A percentile compares a stretch with the other conserved stretches of the same genome.
Evolutionary conservation across 257 asterid species (phyloP).

Genomic region (Thymus mandschuricus): DNA sequence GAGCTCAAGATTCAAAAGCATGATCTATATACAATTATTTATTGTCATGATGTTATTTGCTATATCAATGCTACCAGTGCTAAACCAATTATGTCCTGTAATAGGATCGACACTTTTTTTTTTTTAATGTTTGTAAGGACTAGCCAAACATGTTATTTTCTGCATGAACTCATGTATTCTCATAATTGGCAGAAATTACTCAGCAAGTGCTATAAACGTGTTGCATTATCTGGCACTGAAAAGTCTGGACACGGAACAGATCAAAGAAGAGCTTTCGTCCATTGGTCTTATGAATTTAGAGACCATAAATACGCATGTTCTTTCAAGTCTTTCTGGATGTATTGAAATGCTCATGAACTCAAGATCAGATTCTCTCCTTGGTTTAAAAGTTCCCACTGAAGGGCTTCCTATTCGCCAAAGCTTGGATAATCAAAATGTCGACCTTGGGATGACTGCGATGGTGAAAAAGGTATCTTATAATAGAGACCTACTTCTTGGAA

Average conservation of each 20-base stretch:
- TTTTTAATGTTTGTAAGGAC: not conserved
- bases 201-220: slow-evolving; percentile 57
- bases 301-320: slow-evolving; percentile 56
- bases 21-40: not conserved
- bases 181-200: slow-evolving; percentile 52
- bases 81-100: not conserved
- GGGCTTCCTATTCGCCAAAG: slow-evolving; percentile 36
- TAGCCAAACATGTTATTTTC: slow-evolving; percentile 21
- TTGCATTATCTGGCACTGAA: slow-evolving; percentile 67
- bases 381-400: slow-evolving; percentile 32
- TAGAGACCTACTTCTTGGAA: slow-evolving; percentile 55
- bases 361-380: slow-evolving; percentile 40
- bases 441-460: slow-evolving; percentile 50
- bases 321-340: slow-evolving; percentile 66
- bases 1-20: not conserved
- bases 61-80: not conserved
- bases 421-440: slow-evolving; percentile 39
- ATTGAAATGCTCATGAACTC: slow-evolving; percentile 51
- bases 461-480: slow-evolving; percentile 46
- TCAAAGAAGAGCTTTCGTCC: slow-evolving; percentile 61
- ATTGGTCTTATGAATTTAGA: slow-evolving; percentile 58
- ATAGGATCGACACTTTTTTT: not conserved
- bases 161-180: slow-evolving; percentile 26
- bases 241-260: slow-evolving; percentile 57
- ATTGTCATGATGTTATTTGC: not conserved